phyloP scores from a whole-genome alignment of 768 basidiomycete genomes.

The Suillus subluteus region DNA sequence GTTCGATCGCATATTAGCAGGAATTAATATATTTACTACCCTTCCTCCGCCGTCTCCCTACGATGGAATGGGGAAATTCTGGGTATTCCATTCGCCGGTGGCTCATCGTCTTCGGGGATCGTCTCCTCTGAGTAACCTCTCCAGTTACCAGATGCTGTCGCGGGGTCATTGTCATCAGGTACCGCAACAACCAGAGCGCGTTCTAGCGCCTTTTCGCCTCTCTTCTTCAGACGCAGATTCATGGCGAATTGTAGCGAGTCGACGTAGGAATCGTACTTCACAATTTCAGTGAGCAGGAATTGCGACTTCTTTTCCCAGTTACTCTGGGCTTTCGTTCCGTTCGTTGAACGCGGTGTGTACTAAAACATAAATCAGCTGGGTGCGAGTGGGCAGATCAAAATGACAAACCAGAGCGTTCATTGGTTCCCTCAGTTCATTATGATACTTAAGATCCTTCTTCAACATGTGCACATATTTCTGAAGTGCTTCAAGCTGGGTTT shows the following conservation, averaged over 20 bases:
- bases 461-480: conserved; percentile 77
- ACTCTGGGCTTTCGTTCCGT: conserved; percentile 72
- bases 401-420: conserved; percentile 76
- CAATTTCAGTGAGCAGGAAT: conserved; percentile 87
- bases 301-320: conserved; percentile 96
- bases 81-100: conserved; percentile 29
- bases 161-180: conserved; percentile 36
- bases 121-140: conserved; percentile 49
- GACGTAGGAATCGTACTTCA: conserved; percentile 95
- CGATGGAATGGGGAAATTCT: conserved; percentile 40
- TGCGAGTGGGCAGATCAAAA: conserved; percentile 17
- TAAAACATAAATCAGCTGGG: conserved; percentile 36
- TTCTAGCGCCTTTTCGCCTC: conserved; percentile 85
- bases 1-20: conserved; percentile 25
- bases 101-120: conserved; percentile 51
- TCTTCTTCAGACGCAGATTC: conserved; percentile 81
- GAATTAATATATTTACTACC: conserved; percentile 29
- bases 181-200: conserved; percentile 47
- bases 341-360: conserved; percentile 81
- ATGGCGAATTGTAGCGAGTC: conserved; percentile 87
- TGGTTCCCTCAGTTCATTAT: conserved; percentile 81
- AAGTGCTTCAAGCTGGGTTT: conserved; percentile 88
- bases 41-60: conserved; percentile 45
- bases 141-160: conserved; percentile 39
- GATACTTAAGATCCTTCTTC: conserved; percentile 78